These are phyloP conservation scores for Erucastrum elatum DNA, from an alignment of 345 rosid genomes.

Conservation along the genomic window DNA sequence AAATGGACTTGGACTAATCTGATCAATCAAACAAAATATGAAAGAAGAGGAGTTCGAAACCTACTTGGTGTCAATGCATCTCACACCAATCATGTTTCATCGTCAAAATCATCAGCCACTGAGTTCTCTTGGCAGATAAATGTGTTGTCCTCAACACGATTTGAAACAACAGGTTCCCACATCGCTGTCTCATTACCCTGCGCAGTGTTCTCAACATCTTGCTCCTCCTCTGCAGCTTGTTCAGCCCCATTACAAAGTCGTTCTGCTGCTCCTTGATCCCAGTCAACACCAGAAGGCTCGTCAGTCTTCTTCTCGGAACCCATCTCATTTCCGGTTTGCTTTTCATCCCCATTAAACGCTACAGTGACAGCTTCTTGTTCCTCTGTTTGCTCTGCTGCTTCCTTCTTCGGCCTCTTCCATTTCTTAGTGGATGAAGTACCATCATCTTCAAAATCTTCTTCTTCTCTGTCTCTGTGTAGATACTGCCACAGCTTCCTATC, in stretches of 20 bases:
- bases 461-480: conserved; percentile 93
- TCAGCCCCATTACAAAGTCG: conserved; percentile 40
- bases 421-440: conserved; percentile 99
- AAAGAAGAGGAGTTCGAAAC: neutral
- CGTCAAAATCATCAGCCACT: conserved; percentile 82
- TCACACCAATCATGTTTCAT: conserved; percentile 60
- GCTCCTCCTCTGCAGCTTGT: conserved; percentile 59
- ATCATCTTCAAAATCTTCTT: conserved; percentile 99
- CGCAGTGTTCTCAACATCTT: conserved; percentile 39
- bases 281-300: conserved; percentile 51
- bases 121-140: conserved; percentile 86
- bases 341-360: conserved; percentile 56
- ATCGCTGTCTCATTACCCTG: conserved; percentile 52
- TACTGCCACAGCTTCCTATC: conserved; percentile 99
- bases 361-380: conserved; percentile 68
- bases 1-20: neutral
- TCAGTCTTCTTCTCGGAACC: conserved; percentile 61
- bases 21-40: neutral
- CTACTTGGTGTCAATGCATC: conserved; percentile 53
- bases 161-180: conserved; percentile 58
- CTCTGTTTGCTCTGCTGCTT: conserved; percentile 77
- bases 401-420: conserved; percentile 98
- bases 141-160: conserved; percentile 56
- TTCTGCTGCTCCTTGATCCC: conserved; percentile 50
- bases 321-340: conserved; percentile 65